Base-by-base conservation (phyloP, 495 filamentous ascomycete genomes). In the Trichoderma asperelloides region DNA sequence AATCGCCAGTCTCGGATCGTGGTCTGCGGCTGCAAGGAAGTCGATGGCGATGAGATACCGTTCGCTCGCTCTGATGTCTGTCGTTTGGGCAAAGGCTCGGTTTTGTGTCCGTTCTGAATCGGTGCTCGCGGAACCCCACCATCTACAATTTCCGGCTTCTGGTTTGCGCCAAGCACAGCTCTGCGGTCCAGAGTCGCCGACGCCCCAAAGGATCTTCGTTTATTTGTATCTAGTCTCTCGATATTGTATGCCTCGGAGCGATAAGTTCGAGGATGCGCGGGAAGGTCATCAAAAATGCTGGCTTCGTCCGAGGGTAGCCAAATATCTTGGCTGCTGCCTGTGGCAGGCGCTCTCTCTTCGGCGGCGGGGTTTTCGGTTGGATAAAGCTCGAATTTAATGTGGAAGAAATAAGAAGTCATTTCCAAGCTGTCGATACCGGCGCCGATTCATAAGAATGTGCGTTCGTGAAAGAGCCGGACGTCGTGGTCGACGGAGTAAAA, bases 351-450 rank as follows among this genome's bases (percentile, higher is more conserved):
- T 65, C 65, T 51, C 60, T 33, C 64, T 37, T 30, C 68, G 64
- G 62, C 66, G 40, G 66, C 63, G 28, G 78, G 78, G 68, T 78
- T 74, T 18, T 82, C 78, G 65, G 81, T 77, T 68, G 85, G 75
- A 76, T 89, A 89, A 65, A 97, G 81, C 82, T 98, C 94, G 73
- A 98, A 85, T 71, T 88, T 87, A 37, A 98, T 75, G 73, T 98
- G 94, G 72, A 93, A 98, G 77, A 92, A 93, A 78, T 95, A 97
- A 41, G 89, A 87, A 79, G 91, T 90, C 92, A 81, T 79, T 77
- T 64, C 33, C 21, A 18, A 60, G 23, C 23, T 60, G 12, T 18
- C 11, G 27, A 30, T 30, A 3, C 11, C 55, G 27, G 25, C 55
- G 27, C 8, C 3, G 13, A n/a, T 18, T 60, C 55, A 30, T 18